Base-by-base conservation (phyloP, 306 rosid genomes). In the Amphicarpaea edgeworthii region DNA sequence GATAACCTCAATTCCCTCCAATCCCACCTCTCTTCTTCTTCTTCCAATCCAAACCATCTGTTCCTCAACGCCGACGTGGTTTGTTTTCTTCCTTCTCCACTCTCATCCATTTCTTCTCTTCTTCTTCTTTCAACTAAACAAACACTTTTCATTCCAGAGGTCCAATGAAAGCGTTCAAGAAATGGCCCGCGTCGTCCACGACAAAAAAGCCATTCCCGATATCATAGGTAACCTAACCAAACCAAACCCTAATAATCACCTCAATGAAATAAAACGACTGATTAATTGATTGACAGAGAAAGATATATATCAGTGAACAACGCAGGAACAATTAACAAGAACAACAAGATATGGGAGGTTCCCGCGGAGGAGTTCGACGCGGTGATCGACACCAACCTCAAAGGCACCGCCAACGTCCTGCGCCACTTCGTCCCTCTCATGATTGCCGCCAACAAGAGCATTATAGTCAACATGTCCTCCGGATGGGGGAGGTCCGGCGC, bases 401-500 rank as follows among this genome's bases (percentile, higher is more conserved):
- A 92, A 66, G 98, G 98, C 8, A 20, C 85, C 0, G 91, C 96
- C 2, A 94, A 94, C 49, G 76, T 94, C 70, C 30, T 94, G 74
- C 87, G 98, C 2, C 97, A 90, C 70, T 91, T 94, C 76, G 85
- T 94, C 72, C 98, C 98, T 37, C 66, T 85, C 0, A 88, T 94
- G 96, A 74, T 91, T 12, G 0, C 58, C 9, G 1, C 58, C 0
- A 78, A 77, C 66, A 80, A 83, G 81, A 28, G 4, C 93, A 78
- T 90, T 32, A 90, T 94, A 20, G 98, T 94, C 23, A 94, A 94
- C 77, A 85, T 90, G 86, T 94, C 98, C 7, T 94, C 98, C 1
- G 98, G 98, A 12, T 94, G 98, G 98, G 98, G 98, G 34, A 86
- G 98, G 70, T 90, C 32, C 2, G 96, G 93, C 30, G 98, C 98